These are phyloP conservation scores for Kwoniella botswanensis DNA, from an alignment of 768 basidiomycete genomes.

Conservation along the genomic window DNA sequence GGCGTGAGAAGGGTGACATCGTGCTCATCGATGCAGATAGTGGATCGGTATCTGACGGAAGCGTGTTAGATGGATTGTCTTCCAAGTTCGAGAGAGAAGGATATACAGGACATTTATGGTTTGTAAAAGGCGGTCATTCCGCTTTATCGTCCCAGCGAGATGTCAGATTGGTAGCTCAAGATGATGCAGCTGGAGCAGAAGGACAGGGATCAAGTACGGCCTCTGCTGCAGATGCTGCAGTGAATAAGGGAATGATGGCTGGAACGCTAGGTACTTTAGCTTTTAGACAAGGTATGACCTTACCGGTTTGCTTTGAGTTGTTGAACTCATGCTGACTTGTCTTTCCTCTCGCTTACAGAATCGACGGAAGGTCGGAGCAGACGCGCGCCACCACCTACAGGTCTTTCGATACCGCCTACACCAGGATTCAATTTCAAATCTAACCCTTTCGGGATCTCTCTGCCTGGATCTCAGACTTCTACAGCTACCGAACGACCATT, in stretches of 20 bases:
- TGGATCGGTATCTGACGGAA: slow-evolving; percentile 64
- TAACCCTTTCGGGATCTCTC: slow-evolving; percentile 19
- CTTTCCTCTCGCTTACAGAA: slow-evolving; percentile 18
- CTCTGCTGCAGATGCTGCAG: neutral
- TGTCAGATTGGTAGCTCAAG: slow-evolving; percentile 55
- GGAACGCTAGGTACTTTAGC: slow-evolving; percentile 57
- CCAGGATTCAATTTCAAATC: slow-evolving; percentile 14
- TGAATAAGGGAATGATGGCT: slow-evolving; percentile 26
- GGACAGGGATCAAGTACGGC: slow-evolving; percentile 5
- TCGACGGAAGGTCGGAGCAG: slow-evolving; percentile 30
- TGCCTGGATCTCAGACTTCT: slow-evolving; percentile 3
- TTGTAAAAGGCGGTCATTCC: slow-evolving; percentile 73
- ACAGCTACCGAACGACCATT: slow-evolving; percentile 15
- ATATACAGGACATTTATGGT: slow-evolving; percentile 69
- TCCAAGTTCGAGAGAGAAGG: slow-evolving; percentile 61
- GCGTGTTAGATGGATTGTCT: slow-evolving; percentile 56
- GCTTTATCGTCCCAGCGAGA: slow-evolving; percentile 64
- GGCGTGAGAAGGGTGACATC: slow-evolving; percentile 62
- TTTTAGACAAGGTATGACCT: slow-evolving; percentile 57
- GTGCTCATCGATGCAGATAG: slow-evolving; percentile 88
- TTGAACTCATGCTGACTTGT: neutral
- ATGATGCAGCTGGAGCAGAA: slow-evolving; percentile 63
- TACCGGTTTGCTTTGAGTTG: neutral
- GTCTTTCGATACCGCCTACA: slow-evolving; percentile 18
- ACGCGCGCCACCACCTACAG: slow-evolving; percentile 22